Evolutionary conservation across 176 grass and related monocot genomes (phyloP).

Genomic region (Oryza glumipatula): DNA sequence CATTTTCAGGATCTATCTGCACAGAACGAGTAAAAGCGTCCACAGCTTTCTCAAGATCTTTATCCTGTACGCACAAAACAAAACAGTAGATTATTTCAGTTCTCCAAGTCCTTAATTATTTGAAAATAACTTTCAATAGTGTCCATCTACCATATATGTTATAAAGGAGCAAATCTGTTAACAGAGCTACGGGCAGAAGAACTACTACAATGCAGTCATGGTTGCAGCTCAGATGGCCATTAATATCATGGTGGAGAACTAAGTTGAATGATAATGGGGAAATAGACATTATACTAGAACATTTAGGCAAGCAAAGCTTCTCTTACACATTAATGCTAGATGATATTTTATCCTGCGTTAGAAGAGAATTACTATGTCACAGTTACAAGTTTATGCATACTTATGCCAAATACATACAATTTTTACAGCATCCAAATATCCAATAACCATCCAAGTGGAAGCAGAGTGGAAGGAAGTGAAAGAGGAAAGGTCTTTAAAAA

Average conservation of each 20-base stretch:
- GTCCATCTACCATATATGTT: neutral
- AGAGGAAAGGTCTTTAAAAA: neutral
- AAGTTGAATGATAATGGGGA: neutral
- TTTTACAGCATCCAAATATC: neutral
- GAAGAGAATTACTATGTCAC: neutral
- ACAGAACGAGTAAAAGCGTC: conserved; percentile 91
- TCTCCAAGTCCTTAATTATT: neutral
- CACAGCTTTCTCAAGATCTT: conserved; percentile 89
- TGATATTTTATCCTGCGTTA: neutral
- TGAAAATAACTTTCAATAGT: neutral
- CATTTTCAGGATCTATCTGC: conserved; percentile 98
- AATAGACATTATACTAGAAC: neutral
- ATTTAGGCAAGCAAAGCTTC: conserved; percentile 6
- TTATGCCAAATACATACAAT: neutral
- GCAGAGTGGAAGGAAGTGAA: neutral
- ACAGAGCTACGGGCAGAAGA: conserved; percentile 1
- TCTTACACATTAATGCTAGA: neutral
- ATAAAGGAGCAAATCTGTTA: neutral
- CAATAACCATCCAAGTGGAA: neutral
- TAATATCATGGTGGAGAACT: neutral
- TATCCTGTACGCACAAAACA: conserved; percentile 59
- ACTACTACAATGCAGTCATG: neutral
- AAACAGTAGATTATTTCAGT: conserved; percentile 28
- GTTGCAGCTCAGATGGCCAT: neutral
- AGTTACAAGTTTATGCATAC: neutral